Conservation (phyloP, 164 flowering plant genomes). For the Piper longum region DNA sequence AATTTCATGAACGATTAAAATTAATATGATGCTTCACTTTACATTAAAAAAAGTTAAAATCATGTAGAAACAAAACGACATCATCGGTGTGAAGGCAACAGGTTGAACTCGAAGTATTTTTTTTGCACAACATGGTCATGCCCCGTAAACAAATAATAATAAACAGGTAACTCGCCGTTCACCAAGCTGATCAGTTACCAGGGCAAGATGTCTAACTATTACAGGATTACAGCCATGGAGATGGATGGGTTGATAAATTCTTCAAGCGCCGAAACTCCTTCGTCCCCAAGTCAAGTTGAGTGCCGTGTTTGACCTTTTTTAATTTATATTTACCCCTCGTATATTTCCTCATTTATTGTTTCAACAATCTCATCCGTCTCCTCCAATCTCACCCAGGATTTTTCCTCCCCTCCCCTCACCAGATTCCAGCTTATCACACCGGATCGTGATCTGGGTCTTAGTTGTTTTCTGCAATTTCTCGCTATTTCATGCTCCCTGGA, state of each 20-base stretch:
- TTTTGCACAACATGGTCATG: no score
- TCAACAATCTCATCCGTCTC: neutral
- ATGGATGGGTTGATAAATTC: neutral
- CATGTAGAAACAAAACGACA: no score
- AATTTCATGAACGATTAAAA: no score
- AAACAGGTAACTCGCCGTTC: no score
- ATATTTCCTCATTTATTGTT: neutral
- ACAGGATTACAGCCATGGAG: neutral
- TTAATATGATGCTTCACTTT: no score
- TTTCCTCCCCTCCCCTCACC: neutral
- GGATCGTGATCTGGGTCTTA: neutral
- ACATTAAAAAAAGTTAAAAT: no score
- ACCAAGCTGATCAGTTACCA: no score
- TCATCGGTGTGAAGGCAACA: no score
- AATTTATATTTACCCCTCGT: neutral
- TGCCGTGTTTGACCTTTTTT: constrained; percentile 12
- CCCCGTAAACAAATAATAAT: no score
- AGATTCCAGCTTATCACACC: no score
- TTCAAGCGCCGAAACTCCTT: neutral
- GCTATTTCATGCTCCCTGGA: neutral
- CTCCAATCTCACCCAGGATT: neutral
- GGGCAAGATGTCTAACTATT: no score
- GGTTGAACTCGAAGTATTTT: no score
- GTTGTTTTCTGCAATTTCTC: neutral
- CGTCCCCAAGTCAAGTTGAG: neutral